A percentile compares a stretch with the other conserved stretches of the same genome.
These are phyloP conservation scores for Colletotrichum acutatum DNA, from an alignment of 2,329 filamentous ascomycete genomes.

Conservation along the genomic window DNA sequence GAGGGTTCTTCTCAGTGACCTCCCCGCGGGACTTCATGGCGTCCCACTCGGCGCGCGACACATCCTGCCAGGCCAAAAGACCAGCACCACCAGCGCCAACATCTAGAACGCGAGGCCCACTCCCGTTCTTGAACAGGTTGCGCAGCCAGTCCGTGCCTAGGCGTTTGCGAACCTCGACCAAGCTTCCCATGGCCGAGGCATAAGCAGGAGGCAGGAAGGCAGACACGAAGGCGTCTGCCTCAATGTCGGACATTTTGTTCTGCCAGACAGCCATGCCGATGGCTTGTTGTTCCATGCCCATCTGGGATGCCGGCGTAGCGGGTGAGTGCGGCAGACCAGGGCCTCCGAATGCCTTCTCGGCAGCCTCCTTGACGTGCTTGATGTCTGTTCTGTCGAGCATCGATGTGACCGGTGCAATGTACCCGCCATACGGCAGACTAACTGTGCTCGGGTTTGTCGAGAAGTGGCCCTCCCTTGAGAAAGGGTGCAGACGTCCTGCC, in stretches of 20 bases:
- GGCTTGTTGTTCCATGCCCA: slow-evolving; percentile 69
- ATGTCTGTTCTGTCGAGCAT: slow-evolving; percentile 76
- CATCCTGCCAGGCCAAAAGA: slow-evolving; percentile 79
- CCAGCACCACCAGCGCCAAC: slow-evolving; percentile 80
- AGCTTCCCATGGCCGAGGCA: slow-evolving; percentile 71
- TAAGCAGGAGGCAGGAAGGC: slow-evolving; percentile 78
- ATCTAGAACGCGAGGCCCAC: slow-evolving; percentile 74
- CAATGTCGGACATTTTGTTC: slow-evolving; percentile 76
- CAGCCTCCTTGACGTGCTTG: slow-evolving; percentile 79
- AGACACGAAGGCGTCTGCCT: slow-evolving; percentile 78
- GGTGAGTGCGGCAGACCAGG: slow-evolving; percentile 80
- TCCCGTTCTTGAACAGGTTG: slow-evolving; percentile 64
- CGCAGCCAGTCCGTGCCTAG: slow-evolving; percentile 78
- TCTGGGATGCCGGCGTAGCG: slow-evolving; percentile 70
- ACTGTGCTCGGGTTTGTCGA: slow-evolving; percentile 79
- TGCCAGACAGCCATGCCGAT: slow-evolving; percentile 74
- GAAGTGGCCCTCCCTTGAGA: slow-evolving; percentile 80
- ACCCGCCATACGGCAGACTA: slow-evolving; percentile 74
- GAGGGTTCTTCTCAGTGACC: slow-evolving; percentile 54
- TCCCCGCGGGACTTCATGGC: slow-evolving; percentile 66
- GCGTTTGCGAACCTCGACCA: slow-evolving; percentile 80
- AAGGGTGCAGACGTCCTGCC: slow-evolving; percentile 73
- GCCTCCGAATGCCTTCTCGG: slow-evolving; percentile 82
- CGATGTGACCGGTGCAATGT: slow-evolving; percentile 76
- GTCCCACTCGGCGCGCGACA: slow-evolving; percentile 85